Evolutionary conservation across 495 filamentous ascomycete species (phyloP).

Genomic region (Podospora pseudoanserina): DNA sequence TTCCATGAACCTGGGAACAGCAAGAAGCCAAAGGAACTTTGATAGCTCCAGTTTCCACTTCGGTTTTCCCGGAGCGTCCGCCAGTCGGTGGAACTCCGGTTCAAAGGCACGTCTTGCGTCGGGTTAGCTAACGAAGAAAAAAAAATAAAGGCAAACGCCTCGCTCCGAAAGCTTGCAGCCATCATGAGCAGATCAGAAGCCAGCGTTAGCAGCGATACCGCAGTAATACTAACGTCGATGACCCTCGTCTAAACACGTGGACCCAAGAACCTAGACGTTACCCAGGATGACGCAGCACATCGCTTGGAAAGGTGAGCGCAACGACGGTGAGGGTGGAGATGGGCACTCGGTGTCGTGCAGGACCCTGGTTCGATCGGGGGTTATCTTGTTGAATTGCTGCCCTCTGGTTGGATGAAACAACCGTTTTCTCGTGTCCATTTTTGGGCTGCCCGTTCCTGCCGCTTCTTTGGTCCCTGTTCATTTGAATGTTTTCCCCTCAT

Average conservation of each 20-base stretch:
- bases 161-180: background rate
- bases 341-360: slow-evolving; percentile 26
- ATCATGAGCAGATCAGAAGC: background rate
- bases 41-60: background rate
- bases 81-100: slow-evolving; percentile 2
- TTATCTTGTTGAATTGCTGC: slow-evolving; percentile 14
- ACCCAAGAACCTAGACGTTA: background rate
- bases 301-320: background rate
- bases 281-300: background rate
- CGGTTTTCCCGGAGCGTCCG: background rate
- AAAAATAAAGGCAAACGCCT: background rate
- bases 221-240: background rate
- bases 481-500: slow-evolving; percentile 3
- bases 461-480: slow-evolving; percentile 19
- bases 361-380: slow-evolving; percentile 24
- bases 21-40: background rate
- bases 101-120: background rate
- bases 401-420: slow-evolving; percentile 47
- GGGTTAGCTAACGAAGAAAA: background rate
- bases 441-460: slow-evolving; percentile 36
- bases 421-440: slow-evolving; percentile 54
- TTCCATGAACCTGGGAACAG: background rate
- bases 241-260: background rate
- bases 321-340: slow-evolving; percentile 1
- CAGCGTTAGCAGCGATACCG: background rate